These are phyloP conservation scores for Trichoderma polysporum DNA, from an alignment of 2,329 filamentous ascomycete genomes.

Conservation along the genomic window DNA sequence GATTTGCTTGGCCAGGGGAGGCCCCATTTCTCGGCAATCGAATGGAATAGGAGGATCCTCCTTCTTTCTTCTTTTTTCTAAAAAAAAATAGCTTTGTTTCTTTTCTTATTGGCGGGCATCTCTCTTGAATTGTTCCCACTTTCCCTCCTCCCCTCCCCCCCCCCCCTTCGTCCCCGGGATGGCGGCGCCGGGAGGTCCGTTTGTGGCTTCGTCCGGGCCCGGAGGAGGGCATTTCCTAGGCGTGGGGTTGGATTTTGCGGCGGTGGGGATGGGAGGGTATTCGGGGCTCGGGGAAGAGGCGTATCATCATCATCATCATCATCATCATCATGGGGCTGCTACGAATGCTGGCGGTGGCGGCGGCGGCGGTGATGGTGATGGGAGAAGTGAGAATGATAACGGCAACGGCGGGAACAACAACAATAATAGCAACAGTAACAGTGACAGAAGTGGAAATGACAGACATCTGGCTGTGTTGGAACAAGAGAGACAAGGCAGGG, in stretches of 20 bases:
- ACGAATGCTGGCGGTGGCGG: neutral
- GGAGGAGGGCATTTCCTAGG: constrained; percentile 11
- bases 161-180: neutral
- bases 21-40: neutral
- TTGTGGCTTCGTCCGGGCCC: constrained; percentile 21
- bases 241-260: constrained; percentile 4
- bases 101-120: neutral
- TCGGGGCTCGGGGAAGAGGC: constrained; percentile 23
- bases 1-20: too few species aligned
- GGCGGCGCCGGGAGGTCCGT: constrained; percentile 19
- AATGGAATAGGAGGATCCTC: neutral
- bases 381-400: neutral
- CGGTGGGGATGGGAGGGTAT: constrained; percentile 19
- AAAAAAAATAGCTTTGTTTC: neutral
- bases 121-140: neutral
- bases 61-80: neutral
- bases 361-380: neutral
- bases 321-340: too few species aligned
- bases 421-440: neutral
- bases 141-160: neutral
- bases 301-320: constrained; percentile 25
- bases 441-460: neutral
- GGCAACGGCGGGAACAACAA: neutral
- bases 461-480: neutral
- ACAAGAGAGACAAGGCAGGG: neutral